These are phyloP conservation scores for Amylostereum areolatum DNA, from an alignment of 1,284 basidiomycete genomes.

Conservation along the genomic window DNA sequence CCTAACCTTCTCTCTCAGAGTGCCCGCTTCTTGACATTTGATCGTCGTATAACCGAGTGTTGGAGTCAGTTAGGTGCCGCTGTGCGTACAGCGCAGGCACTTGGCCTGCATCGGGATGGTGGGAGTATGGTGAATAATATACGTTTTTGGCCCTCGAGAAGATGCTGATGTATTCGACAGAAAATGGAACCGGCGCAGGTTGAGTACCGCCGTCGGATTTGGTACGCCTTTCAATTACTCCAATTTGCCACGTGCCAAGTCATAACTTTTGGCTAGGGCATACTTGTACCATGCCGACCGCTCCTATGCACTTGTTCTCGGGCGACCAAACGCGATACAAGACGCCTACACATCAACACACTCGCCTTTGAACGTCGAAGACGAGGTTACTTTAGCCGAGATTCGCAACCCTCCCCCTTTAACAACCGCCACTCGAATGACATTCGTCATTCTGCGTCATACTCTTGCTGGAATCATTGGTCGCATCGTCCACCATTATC, in stretches of 20 bases:
- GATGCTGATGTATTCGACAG: constrained; percentile 26
- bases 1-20: constrained; percentile 43
- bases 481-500: constrained; percentile 91
- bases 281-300: constrained; percentile 92
- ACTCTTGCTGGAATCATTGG: constrained; percentile 83
- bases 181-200: constrained; percentile 74
- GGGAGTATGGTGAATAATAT: constrained; percentile 63
- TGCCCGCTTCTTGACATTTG: constrained; percentile 86
- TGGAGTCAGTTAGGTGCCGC: constrained; percentile 95
- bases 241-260: constrained; percentile 6
- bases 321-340: constrained; percentile 84
- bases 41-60: constrained; percentile 86
- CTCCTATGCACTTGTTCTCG: constrained; percentile 87
- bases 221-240: constrained; percentile 38
- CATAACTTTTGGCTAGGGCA: constrained; percentile 45
- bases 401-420: constrained; percentile 48
- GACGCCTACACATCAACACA: constrained; percentile 82
- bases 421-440: constrained; percentile 74
- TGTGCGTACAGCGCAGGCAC: constrained; percentile 88
- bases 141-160: background rate
- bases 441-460: constrained; percentile 86
- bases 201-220: constrained; percentile 87
- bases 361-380: constrained; percentile 80
- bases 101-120: constrained; percentile 90
- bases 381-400: constrained; percentile 43